Conservation (phyloP, 2,329 filamentous ascomycete genomes). For the Neodidymelliopsis sp. region DNA sequence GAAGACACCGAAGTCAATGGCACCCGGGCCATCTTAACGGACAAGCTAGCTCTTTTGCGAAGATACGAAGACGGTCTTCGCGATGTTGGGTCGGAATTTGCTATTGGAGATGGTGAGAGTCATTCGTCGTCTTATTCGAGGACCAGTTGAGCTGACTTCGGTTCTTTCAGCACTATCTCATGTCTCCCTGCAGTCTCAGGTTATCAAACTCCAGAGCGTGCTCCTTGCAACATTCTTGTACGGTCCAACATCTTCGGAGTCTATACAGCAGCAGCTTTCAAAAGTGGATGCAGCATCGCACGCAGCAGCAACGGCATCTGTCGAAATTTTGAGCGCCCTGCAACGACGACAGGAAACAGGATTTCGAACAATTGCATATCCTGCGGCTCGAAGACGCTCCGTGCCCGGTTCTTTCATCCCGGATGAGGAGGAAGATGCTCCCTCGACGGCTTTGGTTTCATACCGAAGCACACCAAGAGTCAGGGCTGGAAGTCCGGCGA, state of each 20-base stretch:
- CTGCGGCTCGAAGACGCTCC: constrained; percentile 2
- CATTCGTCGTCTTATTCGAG: neutral
- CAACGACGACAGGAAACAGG: constrained; percentile 34
- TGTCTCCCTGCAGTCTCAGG: constrained; percentile 43
- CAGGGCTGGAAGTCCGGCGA: constrained; percentile 30
- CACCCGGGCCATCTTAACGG: constrained; percentile 41
- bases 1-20: constrained; percentile 35
- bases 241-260: constrained; percentile 42
- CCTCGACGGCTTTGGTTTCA: constrained; percentile 36
- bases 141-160: neutral
- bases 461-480: constrained; percentile 23
- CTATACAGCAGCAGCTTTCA: constrained; percentile 43
- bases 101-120: constrained; percentile 43
- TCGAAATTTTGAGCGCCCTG: constrained; percentile 39
- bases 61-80: constrained; percentile 41
- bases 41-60: constrained; percentile 42
- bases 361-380: constrained; percentile 18
- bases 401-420: constrained; percentile 7
- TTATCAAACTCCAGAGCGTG: constrained; percentile 45
- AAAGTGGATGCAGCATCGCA: constrained; percentile 42
- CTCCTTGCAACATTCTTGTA: constrained; percentile 46
- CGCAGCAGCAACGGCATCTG: constrained; percentile 35
- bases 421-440: constrained; percentile 17
- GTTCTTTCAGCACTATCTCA: constrained; percentile 42
- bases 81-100: constrained; percentile 39